Evolutionary conservation across 192 early-diverging fungal genomes (phyloP).

Genomic region (Coemansia sp.): DNA sequence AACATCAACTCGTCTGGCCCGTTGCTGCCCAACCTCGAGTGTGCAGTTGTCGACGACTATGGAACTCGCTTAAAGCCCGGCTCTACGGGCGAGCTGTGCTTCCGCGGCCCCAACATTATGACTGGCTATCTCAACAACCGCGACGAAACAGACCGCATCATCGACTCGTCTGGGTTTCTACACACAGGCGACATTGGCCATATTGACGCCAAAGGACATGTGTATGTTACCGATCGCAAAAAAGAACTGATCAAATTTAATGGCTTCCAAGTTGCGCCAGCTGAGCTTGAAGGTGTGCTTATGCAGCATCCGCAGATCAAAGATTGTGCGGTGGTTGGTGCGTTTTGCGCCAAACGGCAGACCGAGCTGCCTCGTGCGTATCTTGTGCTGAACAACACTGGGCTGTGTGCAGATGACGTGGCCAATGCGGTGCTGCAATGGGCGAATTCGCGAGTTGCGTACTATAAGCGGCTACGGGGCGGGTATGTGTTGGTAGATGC

Average conservation of each 20-base stretch:
- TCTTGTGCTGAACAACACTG: slow-evolving; percentile 16
- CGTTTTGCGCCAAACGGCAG: slow-evolving; percentile 56
- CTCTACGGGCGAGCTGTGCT: slow-evolving; percentile 77
- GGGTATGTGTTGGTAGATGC: slow-evolving; percentile 23
- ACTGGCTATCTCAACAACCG: slow-evolving; percentile 77
- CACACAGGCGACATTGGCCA: slow-evolving; percentile 81
- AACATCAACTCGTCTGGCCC: slow-evolving; percentile 61
- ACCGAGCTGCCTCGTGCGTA: slow-evolving; percentile 53
- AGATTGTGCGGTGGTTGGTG: slow-evolving; percentile 67
- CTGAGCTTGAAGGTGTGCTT: slow-evolving; percentile 76
- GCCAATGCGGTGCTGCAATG: slow-evolving; percentile 17
- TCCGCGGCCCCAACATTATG: slow-evolving; percentile 87
- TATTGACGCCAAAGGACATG: slow-evolving; percentile 59
- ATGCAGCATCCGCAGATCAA: slow-evolving; percentile 64
- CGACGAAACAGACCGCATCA: slow-evolving; percentile 64
- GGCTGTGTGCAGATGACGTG: background rate
- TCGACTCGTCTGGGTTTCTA: slow-evolving; percentile 74
- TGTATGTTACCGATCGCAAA: slow-evolving; percentile 62
- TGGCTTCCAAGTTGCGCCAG: slow-evolving; percentile 75
- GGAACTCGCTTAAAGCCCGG: slow-evolving; percentile 24
- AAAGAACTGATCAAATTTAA: slow-evolving; percentile 96
- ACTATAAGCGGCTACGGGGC: slow-evolving; percentile 46
- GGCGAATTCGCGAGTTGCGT: slow-evolving; percentile 29
- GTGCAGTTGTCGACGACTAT: slow-evolving; percentile 66
- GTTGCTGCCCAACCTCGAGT: slow-evolving; percentile 70